These are phyloP conservation scores for Sabuloglossum arenarium DNA, from an alignment of 495 filamentous ascomycete genomes.

Conservation along the genomic window DNA sequence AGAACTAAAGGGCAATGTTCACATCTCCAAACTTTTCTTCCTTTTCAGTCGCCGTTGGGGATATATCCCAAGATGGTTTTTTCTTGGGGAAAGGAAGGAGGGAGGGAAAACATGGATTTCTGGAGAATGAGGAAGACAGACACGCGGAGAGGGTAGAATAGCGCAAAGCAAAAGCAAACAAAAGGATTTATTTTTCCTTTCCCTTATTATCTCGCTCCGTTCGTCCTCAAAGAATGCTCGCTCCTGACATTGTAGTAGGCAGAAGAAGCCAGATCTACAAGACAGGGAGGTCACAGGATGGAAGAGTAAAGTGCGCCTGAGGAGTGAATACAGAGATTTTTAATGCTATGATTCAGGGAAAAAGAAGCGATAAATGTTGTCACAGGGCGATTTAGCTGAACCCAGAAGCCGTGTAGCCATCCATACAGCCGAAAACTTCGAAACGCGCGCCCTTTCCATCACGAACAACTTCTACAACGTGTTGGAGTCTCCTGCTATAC, in stretches of 20 bases:
- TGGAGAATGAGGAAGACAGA: too few relatives aligned
- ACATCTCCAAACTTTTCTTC: too few relatives aligned
- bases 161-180: too few relatives aligned
- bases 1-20: too few relatives aligned
- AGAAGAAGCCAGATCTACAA: not conserved
- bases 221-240: not conserved
- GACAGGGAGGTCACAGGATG: not conserved
- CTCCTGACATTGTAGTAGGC: not conserved
- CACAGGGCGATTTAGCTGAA: not conserved
- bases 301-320: not conserved
- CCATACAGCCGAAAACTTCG: not conserved
- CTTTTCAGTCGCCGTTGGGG: too few relatives aligned
- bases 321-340: not conserved
- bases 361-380: not conserved
- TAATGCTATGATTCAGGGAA: not conserved
- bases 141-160: too few relatives aligned
- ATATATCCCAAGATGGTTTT: too few relatives aligned
- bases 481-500: not conserved
- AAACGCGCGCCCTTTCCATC: not conserved
- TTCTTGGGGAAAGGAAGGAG: too few relatives aligned
- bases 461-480: not conserved
- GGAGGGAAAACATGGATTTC: too few relatives aligned
- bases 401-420: not conserved
- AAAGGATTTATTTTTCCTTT: not conserved
- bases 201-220: not conserved